Conservation (phyloP, 768 basidiomycete genomes). For the Hygrophoropsis aurantiaca region DNA sequence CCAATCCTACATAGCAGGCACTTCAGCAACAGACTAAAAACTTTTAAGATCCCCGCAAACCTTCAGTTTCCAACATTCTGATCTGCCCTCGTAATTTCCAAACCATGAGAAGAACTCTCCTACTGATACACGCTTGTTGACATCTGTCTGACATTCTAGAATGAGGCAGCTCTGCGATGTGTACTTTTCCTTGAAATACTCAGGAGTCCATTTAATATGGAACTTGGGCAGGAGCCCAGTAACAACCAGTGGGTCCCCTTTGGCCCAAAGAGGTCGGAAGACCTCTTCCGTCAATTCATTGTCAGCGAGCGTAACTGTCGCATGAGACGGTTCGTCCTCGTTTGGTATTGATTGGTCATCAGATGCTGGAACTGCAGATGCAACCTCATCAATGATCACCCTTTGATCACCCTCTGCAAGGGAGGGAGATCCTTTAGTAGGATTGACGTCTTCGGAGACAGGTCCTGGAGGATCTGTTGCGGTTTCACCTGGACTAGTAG, state of each 20-base stretch:
- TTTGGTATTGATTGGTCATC: constrained; percentile 9
- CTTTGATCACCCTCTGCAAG: constrained; percentile 5
- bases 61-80: constrained; percentile 75
- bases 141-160: constrained; percentile 79
- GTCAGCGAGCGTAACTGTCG: constrained; percentile 46
- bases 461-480: background rate
- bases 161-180: constrained; percentile 65
- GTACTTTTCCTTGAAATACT: constrained; percentile 73
- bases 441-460: background rate
- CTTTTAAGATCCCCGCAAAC: constrained; percentile 31
- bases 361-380: constrained; percentile 2
- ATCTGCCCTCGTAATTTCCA: constrained; percentile 60
- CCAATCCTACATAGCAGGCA: constrained; percentile 70
- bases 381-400: constrained; percentile 7
- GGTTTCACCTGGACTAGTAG: constrained; percentile 8
- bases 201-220: constrained; percentile 75
- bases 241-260: constrained; percentile 78
- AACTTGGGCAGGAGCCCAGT: constrained; percentile 63
- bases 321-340: constrained; percentile 43
- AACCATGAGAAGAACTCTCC: constrained; percentile 79
- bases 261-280: constrained; percentile 71
- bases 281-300: constrained; percentile 52
- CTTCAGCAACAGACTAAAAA: constrained; percentile 7
- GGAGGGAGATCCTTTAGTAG: constrained; percentile 8
- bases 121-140: constrained; percentile 62